Conservation (phyloP, 768 basidiomycete genomes). For the Lactarius indigo region DNA sequence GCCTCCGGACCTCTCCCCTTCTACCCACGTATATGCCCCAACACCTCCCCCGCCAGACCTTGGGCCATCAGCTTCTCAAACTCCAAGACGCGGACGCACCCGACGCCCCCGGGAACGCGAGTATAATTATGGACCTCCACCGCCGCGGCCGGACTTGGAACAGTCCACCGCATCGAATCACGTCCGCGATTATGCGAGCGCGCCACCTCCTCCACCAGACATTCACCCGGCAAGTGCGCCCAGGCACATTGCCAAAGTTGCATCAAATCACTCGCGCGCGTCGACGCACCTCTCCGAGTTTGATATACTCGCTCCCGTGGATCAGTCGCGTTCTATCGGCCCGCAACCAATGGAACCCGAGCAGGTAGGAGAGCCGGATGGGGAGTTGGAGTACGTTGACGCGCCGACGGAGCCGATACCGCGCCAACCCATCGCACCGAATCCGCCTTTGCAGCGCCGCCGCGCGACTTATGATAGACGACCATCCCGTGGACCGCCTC, state of each 20-base stretch:
- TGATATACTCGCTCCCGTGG: conserved; percentile 24
- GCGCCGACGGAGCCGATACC: conserved; percentile 2
- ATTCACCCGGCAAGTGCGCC: not conserved
- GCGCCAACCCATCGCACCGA: conserved; percentile 9
- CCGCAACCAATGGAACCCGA: too few relatives aligned
- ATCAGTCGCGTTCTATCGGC: not conserved
- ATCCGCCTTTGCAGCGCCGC: conserved; percentile 5
- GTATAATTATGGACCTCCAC: not conserved
- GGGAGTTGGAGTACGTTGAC: conserved; percentile 22
- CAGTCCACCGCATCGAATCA: not conserved
- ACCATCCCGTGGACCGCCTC: conserved; percentile 11
- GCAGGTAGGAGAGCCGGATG: conserved; percentile 5
- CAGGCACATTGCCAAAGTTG: conserved; percentile 12
- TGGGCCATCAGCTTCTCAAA: not conserved
- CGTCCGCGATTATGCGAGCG: not conserved
- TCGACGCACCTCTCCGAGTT: conserved; percentile 26
- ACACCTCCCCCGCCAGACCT: conserved; percentile 16
- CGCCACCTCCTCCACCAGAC: conserved; percentile 5
- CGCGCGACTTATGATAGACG: conserved; percentile 1
- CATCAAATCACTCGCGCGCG: conserved; percentile 18
- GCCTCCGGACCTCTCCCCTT: not conserved
- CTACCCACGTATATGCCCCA: conserved; percentile 7
- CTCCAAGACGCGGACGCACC: not conserved
- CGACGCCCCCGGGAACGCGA: conserved; percentile 9
- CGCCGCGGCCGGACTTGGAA: conserved; percentile 12